Conservation (phyloP, 371 early-diverging fungal genomes). For the Paraphysoderma sedebokerense region DNA sequence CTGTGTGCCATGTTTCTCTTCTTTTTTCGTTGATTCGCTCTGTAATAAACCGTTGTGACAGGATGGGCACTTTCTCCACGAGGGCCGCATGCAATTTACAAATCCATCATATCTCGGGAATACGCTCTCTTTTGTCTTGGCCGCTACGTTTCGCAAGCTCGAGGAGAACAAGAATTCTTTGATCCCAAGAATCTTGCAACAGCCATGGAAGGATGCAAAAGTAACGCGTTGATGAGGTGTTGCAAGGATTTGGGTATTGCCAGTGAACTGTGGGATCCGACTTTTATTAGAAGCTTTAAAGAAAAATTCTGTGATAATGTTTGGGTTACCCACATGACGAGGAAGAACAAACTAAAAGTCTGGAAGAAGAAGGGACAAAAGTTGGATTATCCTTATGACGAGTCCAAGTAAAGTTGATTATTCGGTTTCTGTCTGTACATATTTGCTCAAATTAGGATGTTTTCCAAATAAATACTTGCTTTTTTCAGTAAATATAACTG, state of each 20-base stretch:
- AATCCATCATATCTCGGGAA: slow-evolving; percentile 67
- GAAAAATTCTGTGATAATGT: slow-evolving; percentile 54
- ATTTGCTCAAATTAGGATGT: too few relatives aligned
- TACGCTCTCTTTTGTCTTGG: slow-evolving; percentile 80
- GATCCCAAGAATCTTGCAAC: slow-evolving; percentile 54
- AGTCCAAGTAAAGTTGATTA: too few relatives aligned
- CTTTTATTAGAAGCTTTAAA: slow-evolving; percentile 70
- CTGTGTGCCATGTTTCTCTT: not conserved
- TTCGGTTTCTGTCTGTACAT: too few relatives aligned
- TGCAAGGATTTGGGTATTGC: slow-evolving; percentile 94
- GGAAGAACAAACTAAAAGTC: slow-evolving; percentile 52
- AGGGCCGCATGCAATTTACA: slow-evolving; percentile 67
- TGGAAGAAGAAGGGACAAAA: slow-evolving; percentile 66
- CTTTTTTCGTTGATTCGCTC: not conserved
- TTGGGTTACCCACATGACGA: slow-evolving; percentile 51
- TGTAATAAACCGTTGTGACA: not conserved
- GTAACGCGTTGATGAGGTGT: slow-evolving; percentile 89
- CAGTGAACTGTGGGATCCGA: slow-evolving; percentile 89
- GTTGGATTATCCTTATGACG: slow-evolving; percentile 37
- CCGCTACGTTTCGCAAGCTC: slow-evolving; percentile 64
- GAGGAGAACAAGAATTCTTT: slow-evolving; percentile 88
- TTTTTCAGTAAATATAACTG: too few relatives aligned
- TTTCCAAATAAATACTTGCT: too few relatives aligned
- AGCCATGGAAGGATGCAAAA: slow-evolving; percentile 82
- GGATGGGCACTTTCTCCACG: slow-evolving; percentile 82